These are phyloP conservation scores for Condylostoma magnum DNA, from an alignment of 169 alveolate genomes.

Conservation along the genomic window DNA sequence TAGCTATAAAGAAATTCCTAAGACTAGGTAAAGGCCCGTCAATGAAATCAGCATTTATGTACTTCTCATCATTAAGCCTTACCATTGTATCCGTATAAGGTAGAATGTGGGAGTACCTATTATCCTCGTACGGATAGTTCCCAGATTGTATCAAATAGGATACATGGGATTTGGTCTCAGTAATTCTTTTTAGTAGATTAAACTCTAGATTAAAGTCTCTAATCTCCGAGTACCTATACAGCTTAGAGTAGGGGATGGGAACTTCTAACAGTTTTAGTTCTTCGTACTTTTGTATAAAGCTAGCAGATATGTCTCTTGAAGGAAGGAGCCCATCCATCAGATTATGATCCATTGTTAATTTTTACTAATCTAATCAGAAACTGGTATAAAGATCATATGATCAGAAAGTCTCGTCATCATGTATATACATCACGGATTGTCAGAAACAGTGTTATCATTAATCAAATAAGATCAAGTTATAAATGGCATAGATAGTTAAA, in stretches of 20 bases:
- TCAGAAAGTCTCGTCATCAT: too few species aligned
- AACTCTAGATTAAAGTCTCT: constrained; percentile 1
- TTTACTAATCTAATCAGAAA: too few species aligned
- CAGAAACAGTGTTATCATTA: too few species aligned
- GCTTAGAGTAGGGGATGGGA: constrained; percentile 11
- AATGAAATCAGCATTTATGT: constrained; percentile 17
- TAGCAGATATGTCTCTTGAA: constrained; percentile 7
- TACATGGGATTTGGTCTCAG: constrained; percentile 19
- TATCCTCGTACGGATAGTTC: not conserved
- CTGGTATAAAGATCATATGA: too few species aligned
- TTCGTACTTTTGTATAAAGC: not conserved
- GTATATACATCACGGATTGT: too few species aligned
- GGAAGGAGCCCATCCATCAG: not conserved
- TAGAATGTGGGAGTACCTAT: constrained; percentile 18
- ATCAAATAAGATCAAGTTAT: too few species aligned
- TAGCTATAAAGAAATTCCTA: constrained; percentile 15
- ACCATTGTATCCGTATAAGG: constrained; percentile 25
- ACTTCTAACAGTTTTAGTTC: constrained; percentile 1
- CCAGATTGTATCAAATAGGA: not conserved
- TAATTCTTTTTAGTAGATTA: not conserved
- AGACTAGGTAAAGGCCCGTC: not conserved
- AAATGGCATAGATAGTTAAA: too few species aligned
- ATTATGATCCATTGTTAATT: not conserved
- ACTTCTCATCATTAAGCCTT: not conserved
- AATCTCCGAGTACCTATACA: not conserved